Percentiles rank a stretch among this genome's conserved stretches.
phyloP scores from a whole-genome alignment of 257 asterid genomes.

The Handroanthus guayacan region DNA sequence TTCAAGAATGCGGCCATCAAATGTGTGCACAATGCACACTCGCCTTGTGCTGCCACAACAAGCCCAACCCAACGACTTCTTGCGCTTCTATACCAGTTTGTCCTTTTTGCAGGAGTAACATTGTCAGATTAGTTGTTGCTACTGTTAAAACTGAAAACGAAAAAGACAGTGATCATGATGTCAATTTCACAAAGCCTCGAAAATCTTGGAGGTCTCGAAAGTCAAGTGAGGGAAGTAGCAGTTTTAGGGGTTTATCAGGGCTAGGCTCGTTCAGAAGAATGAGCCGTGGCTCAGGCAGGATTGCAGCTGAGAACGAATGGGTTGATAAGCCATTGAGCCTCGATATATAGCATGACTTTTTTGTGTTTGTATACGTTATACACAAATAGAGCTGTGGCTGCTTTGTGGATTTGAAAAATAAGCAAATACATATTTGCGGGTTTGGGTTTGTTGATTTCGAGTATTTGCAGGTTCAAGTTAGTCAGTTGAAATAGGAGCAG shows the following conservation, averaged over 20 bases:
- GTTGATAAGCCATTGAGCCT: conserved; percentile 59
- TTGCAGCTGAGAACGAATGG: conserved; percentile 52
- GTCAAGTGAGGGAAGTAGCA: conserved; percentile 69
- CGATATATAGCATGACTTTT: conserved; percentile 32
- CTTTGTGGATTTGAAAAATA: conserved; percentile 49
- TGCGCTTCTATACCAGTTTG: conserved; percentile 56
- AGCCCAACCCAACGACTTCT: conserved; percentile 62
- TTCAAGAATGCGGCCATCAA: conserved; percentile 69
- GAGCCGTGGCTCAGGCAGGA: conserved; percentile 67
- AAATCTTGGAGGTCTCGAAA: conserved; percentile 60
- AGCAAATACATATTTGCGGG: conserved; percentile 54
- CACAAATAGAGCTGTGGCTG: conserved; percentile 35
- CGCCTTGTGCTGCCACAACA: conserved; percentile 71
- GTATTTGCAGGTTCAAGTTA: conserved; percentile 34
- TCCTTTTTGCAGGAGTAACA: conserved; percentile 76
- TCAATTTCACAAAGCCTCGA: conserved; percentile 49
- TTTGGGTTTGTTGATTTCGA: conserved; percentile 43
- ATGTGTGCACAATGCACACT: conserved; percentile 79
- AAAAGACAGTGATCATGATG: conserved; percentile 42
- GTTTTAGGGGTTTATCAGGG: conserved; percentile 63
- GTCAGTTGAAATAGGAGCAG: conserved; percentile 40
- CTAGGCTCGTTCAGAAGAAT: conserved; percentile 62
- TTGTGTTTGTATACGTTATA: conserved; percentile 31
- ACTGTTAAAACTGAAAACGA: conserved; percentile 51
- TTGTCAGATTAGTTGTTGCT: conserved; percentile 55